A percentile compares a stretch with the other conserved stretches of the same genome.
Conservation (phyloP, 73 alveolate genomes). For the Diophrys appendiculata region DNA sequence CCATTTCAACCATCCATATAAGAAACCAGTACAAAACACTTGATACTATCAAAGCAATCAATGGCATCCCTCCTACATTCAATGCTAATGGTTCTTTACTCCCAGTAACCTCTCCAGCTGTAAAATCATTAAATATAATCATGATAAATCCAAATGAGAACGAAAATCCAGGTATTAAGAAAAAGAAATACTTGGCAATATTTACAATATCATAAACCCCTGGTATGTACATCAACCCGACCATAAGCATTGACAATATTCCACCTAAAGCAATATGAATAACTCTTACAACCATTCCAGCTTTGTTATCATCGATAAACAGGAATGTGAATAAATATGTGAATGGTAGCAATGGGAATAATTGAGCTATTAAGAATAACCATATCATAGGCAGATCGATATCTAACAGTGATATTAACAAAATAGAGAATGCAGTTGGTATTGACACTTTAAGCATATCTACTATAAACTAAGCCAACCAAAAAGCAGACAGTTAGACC, state of each 20-base stretch:
- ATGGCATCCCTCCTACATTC: no score
- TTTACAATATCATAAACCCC: constrained; percentile 62
- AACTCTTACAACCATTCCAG: constrained; percentile 70
- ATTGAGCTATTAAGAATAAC: constrained; percentile 62
- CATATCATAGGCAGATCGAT: constrained; percentile 61
- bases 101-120: no score
- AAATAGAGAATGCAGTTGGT: constrained; percentile 71
- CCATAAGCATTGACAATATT: constrained; percentile 44
- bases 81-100: no score
- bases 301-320: constrained; percentile 61
- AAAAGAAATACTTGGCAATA: no score
- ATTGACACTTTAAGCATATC: constrained; percentile 83
- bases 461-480: constrained; percentile 92
- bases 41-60: no score
- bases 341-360: constrained; percentile 63
- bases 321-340: constrained; percentile 58
- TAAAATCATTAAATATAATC: no score
- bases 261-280: constrained; percentile 74
- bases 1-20: no score
- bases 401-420: constrained; percentile 44
- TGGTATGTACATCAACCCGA: constrained; percentile 38
- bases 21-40: no score
- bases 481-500: constrained; percentile 79
- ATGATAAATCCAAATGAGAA: no score
- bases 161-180: no score